These are phyloP conservation scores for Leccinum pallidistipes DNA, from an alignment of 1,284 basidiomycete genomes.

Conservation along the genomic window DNA sequence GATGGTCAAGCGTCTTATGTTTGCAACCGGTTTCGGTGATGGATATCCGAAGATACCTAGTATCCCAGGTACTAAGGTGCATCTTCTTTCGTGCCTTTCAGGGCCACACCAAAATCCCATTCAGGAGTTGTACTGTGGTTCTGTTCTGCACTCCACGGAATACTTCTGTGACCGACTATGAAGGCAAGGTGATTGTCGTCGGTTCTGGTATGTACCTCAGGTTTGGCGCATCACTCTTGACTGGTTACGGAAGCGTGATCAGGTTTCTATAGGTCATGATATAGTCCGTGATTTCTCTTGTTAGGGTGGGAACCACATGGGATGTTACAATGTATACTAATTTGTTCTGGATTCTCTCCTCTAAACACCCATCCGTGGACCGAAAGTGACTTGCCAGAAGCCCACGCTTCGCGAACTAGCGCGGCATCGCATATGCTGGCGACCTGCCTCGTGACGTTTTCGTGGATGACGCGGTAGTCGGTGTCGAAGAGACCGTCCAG, in stretches of 20 bases:
- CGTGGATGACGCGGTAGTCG: conserved; percentile 58
- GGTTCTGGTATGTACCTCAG: conserved; percentile 24
- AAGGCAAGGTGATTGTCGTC: conserved; percentile 25
- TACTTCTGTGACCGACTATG: conserved; percentile 33
- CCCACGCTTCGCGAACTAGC: conserved; percentile 43
- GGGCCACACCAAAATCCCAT: neutral
- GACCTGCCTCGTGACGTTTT: conserved; percentile 80
- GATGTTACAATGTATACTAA: conserved; percentile 28
- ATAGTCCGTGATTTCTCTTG: conserved; percentile 28
- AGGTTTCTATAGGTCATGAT: conserved; percentile 25
- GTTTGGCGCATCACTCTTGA: conserved; percentile 12
- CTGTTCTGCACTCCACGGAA: conserved; percentile 40
- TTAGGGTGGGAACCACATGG: conserved; percentile 1
- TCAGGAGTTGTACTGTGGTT: conserved; percentile 24
- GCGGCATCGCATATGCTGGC: conserved; percentile 65
- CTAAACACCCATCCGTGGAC: conserved; percentile 56
- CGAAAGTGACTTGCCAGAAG: conserved; percentile 41
- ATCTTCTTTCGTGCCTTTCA: too few species aligned
- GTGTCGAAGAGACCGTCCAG: conserved; percentile 42
- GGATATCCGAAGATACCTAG: conserved; percentile 37
- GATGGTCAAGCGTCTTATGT: conserved; percentile 37
- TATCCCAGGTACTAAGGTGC: conserved; percentile 22
- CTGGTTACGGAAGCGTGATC: neutral
- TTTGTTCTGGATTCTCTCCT: neutral
- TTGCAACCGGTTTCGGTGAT: conserved; percentile 41